Percentiles rank a stretch among this genome's conserved stretches.
Evolutionary conservation across 257 asterid genomes (phyloP).

Genomic region (Solanum etuberosum): DNA sequence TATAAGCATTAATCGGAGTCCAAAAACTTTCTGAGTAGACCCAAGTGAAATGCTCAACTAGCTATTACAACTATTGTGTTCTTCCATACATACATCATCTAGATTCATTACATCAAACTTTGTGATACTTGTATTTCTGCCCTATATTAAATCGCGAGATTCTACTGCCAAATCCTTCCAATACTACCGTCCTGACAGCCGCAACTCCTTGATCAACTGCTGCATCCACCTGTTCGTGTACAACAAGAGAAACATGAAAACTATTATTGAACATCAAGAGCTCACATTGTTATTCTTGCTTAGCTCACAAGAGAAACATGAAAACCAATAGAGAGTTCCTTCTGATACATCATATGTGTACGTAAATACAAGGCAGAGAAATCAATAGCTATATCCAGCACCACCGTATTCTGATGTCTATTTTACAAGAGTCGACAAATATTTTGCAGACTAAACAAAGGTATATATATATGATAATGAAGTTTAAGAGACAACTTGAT

Average conservation of each 20-base stretch:
- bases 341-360: neutral
- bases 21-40: neutral
- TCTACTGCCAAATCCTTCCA: constrained; percentile 67
- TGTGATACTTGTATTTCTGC: constrained; percentile 84
- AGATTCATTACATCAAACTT: constrained; percentile 23
- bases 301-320: no score
- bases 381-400: neutral
- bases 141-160: constrained; percentile 81
- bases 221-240: constrained; percentile 47
- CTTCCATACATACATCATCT: neutral
- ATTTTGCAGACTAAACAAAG: neutral
- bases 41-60: neutral
- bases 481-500: neutral
- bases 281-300: neutral
- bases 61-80: neutral
- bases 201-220: constrained; percentile 83
- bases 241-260: neutral
- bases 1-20: neutral
- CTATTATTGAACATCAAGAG: neutral
- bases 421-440: neutral
- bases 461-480: neutral
- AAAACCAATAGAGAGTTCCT: neutral
- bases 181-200: constrained; percentile 54
- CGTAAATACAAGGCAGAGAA: neutral
- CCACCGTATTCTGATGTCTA: neutral